Evolutionary conservation across 352 stramenopile species (phyloP).

Genomic region (Phytophthora lateralis): DNA sequence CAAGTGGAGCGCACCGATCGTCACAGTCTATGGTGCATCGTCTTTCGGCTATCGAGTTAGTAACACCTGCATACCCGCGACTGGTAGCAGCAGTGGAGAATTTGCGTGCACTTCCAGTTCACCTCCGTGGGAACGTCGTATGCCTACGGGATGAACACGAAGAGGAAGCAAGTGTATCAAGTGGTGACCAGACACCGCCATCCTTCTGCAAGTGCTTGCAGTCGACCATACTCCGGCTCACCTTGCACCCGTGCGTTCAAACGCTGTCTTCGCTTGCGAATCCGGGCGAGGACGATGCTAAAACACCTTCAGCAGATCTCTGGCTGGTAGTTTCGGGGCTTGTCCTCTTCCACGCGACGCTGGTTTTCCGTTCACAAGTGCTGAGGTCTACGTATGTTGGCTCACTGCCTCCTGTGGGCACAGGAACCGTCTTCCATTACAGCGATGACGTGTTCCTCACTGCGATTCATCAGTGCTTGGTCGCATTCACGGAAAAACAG

Average conservation of each 20-base stretch:
- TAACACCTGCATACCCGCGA: slow-evolving; percentile 38
- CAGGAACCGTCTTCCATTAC: slow-evolving; percentile 14
- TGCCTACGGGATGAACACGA: slow-evolving; percentile 38
- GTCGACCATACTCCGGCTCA: slow-evolving; percentile 43
- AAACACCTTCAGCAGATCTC: background rate
- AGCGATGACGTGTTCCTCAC: slow-evolving; percentile 30
- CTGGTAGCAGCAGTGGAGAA: slow-evolving; percentile 35
- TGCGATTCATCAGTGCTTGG: slow-evolving; percentile 28
- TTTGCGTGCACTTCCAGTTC: slow-evolving; percentile 23
- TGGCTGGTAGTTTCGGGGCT: slow-evolving; percentile 46
- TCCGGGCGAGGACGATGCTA: slow-evolving; percentile 17
- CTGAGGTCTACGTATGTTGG: slow-evolving; percentile 15
- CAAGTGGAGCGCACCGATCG: slow-evolving; percentile 10
- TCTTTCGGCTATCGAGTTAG: slow-evolving; percentile 28
- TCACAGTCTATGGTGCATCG: slow-evolving; percentile 33
- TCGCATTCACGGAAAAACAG: slow-evolving; percentile 18
- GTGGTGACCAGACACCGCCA: background rate
- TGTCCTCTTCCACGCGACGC: slow-evolving; percentile 48
- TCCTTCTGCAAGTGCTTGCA: slow-evolving; percentile 52
- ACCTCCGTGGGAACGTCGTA: slow-evolving; percentile 34
- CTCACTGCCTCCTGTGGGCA: slow-evolving; percentile 3
- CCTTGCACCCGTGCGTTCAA: slow-evolving; percentile 31
- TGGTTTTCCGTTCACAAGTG: slow-evolving; percentile 29
- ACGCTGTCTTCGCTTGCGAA: slow-evolving; percentile 20
- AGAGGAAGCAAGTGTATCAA: background rate